These are phyloP conservation scores for Salix purpurea DNA, from an alignment of 345 rosid species.

Conservation along the genomic window DNA sequence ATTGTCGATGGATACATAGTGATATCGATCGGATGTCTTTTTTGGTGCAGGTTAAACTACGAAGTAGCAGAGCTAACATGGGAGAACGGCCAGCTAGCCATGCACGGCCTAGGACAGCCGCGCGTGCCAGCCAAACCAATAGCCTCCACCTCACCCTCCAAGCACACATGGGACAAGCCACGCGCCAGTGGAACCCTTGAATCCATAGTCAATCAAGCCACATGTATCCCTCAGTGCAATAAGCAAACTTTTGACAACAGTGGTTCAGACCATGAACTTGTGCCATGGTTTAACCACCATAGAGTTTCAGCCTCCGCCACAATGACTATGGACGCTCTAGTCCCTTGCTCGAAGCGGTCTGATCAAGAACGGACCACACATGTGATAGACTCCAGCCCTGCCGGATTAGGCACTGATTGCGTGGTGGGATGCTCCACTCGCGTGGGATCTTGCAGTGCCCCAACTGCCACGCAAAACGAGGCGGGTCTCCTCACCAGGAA, in stretches of 20 bases:
- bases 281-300: conserved; percentile 50
- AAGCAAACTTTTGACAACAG: background rate
- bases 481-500: conserved; percentile 11
- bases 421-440: conserved; percentile 45
- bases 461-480: conserved; percentile 12
- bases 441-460: conserved; percentile 54
- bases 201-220: conserved; percentile 87
- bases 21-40: background rate
- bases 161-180: conserved; percentile 53
- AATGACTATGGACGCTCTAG: conserved; percentile 69
- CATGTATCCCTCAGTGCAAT: conserved; percentile 25
- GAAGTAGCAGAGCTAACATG: conserved; percentile 95
- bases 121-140: conserved; percentile 33
- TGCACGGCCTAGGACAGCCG: conserved; percentile 71
- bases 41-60: conserved; percentile 48
- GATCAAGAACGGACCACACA: conserved; percentile 14
- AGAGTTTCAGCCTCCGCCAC: conserved; percentile 23
- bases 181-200: conserved; percentile 73
- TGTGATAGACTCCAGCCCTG: conserved; percentile 18
- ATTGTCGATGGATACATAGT: background rate
- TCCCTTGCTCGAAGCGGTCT: conserved; percentile 51
- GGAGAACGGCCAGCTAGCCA: conserved; percentile 83
- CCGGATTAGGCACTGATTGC: conserved; percentile 15
- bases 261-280: conserved; percentile 30
- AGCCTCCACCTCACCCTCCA: conserved; percentile 22